Percentiles rank a stretch among this genome's conserved stretches.
Conservation (phyloP, 352 stramenopile genomes). For the Globisporangium cederbergense region DNA sequence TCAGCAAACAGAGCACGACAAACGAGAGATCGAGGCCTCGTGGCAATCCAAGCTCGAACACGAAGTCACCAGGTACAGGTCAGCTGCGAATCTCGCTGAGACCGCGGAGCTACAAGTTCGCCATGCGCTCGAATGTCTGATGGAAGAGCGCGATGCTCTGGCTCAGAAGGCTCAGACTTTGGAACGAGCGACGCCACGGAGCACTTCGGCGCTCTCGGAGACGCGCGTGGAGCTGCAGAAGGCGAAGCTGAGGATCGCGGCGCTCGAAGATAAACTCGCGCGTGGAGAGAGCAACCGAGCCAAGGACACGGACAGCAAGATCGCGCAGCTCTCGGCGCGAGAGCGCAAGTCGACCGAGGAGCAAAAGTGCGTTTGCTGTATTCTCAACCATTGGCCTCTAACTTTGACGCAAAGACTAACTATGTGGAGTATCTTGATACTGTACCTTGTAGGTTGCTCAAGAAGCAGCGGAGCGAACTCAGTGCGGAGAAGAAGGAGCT, state of each 20-base stretch:
- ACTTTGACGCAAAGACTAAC: neutral
- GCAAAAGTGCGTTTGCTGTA: conserved; percentile 33
- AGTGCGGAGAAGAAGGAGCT: conserved; percentile 31
- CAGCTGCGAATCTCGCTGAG: conserved; percentile 16
- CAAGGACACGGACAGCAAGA: conserved; percentile 41
- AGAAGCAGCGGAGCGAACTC: conserved; percentile 40
- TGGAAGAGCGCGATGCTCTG: conserved; percentile 24
- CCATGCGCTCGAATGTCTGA: conserved; percentile 14
- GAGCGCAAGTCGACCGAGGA: conserved; percentile 42
- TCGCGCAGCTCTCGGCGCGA: conserved; percentile 24
- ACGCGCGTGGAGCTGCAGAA: conserved; percentile 48
- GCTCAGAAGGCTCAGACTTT: conserved; percentile 17
- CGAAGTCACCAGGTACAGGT: conserved; percentile 7
- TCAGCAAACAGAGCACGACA: neutral
- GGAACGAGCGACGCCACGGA: conserved; percentile 14
- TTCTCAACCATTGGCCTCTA: neutral
- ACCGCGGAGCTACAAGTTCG: conserved; percentile 12
- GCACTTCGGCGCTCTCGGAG: conserved; percentile 23
- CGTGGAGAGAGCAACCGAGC: conserved; percentile 20
- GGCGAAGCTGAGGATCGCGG: conserved; percentile 43
- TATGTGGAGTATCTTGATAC: neutral
- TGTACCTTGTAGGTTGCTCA: conserved; percentile 24
- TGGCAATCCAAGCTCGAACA: neutral
- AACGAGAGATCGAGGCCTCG: conserved; percentile 1
- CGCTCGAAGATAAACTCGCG: conserved; percentile 42